phyloP scores from a whole-genome alignment of 495 filamentous ascomycete species.

The Endocarpon pusillum region DNA sequence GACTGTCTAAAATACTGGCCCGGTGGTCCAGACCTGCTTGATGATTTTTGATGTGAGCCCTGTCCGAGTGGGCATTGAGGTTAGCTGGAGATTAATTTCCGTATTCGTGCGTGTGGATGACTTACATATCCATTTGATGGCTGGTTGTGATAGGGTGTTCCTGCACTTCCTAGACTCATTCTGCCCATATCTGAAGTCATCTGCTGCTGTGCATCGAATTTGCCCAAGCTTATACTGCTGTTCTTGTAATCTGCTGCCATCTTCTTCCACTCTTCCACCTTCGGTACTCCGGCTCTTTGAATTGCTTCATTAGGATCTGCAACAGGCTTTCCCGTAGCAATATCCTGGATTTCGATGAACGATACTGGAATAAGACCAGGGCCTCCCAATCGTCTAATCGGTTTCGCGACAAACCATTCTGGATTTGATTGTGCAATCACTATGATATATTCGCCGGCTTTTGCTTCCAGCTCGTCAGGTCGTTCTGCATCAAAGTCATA shows the following conservation, averaged over 20 bases:
- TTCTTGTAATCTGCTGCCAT: constrained; percentile 99
- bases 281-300: constrained; percentile 77
- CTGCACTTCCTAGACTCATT: constrained; percentile 41
- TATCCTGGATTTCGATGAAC: constrained; percentile 91
- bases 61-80: constrained; percentile 6
- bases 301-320: constrained; percentile 75
- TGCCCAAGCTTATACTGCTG: constrained; percentile 88
- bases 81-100: too few relatives aligned
- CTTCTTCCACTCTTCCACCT: constrained; percentile 98
- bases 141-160: constrained; percentile 16
- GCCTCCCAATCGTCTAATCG: constrained; percentile 83
- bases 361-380: constrained; percentile 93
- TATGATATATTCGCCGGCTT: constrained; percentile 88
- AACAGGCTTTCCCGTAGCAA: constrained; percentile 71
- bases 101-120: too few relatives aligned
- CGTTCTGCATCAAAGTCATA: constrained; percentile 95
- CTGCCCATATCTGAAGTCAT: constrained; percentile 59
- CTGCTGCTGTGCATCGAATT: constrained; percentile 50
- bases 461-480: constrained; percentile 87
- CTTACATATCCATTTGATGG: constrained; percentile 32
- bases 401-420: constrained; percentile 98
- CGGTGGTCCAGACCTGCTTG: constrained; percentile 11
- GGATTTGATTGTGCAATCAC: constrained; percentile 98
- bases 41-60: constrained; percentile 25
- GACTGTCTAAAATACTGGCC: constrained; percentile 20